phyloP scores from a whole-genome alignment of 495 filamentous ascomycete species.

The Penicillium roqueforti region DNA sequence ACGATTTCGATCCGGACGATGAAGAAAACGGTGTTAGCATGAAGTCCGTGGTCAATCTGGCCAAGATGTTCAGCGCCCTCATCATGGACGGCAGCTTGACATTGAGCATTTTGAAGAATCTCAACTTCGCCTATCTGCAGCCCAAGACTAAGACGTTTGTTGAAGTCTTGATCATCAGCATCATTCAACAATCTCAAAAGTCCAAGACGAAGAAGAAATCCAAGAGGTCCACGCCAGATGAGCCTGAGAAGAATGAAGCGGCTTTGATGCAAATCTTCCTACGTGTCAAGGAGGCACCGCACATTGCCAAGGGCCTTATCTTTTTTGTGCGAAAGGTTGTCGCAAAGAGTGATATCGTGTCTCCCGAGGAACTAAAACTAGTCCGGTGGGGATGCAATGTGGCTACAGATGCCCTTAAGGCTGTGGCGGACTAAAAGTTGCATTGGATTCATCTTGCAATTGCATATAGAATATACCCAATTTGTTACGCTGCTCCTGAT shows the following conservation, averaged over 20 bases:
- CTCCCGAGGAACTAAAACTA: constrained; percentile 51
- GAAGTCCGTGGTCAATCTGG: constrained; percentile 80
- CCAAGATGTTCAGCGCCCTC: constrained; percentile 75
- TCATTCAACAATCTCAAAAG: constrained; percentile 61
- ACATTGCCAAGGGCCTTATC: constrained; percentile 65
- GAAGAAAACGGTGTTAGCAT: constrained; percentile 44
- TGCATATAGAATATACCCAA: constrained; percentile 27
- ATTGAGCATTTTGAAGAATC: constrained; percentile 65
- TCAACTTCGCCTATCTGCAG: constrained; percentile 76
- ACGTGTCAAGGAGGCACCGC: constrained; percentile 53
- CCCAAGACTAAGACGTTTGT: constrained; percentile 70
- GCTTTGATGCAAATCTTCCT: constrained; percentile 62
- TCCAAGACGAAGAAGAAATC: constrained; percentile 28
- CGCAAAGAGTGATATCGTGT: constrained; percentile 66
- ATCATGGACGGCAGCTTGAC: constrained; percentile 62
- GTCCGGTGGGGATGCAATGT: constrained; percentile 69
- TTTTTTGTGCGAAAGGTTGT: constrained; percentile 78
- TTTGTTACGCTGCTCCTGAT: constrained; percentile 1
- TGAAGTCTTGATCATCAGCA: constrained; percentile 72
- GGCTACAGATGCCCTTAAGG: constrained; percentile 55
- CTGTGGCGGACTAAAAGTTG: constrained; percentile 34
- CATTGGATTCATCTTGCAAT: constrained; percentile 6
- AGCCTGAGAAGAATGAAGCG: constrained; percentile 44
- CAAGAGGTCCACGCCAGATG: constrained; percentile 20
- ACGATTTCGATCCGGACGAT: constrained; percentile 45